A percentile compares a stretch with the other conserved stretches of the same genome.
phyloP scores from a whole-genome alignment of 352 stramenopile species.

The Phytopythium mirpurense region DNA sequence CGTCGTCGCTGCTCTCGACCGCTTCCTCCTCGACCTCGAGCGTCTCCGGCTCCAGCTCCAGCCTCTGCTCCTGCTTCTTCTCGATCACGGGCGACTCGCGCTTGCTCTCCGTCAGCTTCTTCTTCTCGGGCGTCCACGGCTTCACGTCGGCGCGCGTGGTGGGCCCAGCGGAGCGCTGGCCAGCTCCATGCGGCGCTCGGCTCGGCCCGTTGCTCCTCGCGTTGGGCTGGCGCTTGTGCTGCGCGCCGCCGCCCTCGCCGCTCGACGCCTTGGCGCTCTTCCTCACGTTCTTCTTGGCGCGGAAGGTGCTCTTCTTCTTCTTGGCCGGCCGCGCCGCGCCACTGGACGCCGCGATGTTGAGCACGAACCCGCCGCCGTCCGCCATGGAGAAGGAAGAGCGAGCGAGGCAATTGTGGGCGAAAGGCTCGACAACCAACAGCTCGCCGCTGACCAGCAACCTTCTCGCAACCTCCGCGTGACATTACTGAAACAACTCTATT shows the following conservation, averaged over 20 bases:
- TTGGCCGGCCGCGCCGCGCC: constrained; percentile 33
- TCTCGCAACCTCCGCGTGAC: constrained; percentile 5
- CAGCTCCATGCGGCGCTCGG: not conserved
- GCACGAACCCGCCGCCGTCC: constrained; percentile 46
- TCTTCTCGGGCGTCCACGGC: not conserved
- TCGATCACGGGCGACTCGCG: constrained; percentile 1
- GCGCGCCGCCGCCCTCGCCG: constrained; percentile 10
- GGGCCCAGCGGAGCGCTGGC: not conserved
- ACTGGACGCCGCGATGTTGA: constrained; percentile 70
- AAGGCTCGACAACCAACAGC: constrained; percentile 6
- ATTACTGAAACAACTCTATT: not conserved
- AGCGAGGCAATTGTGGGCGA: too few relatives aligned
- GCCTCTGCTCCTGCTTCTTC: constrained; percentile 5
- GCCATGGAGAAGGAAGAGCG: constrained; percentile 22
- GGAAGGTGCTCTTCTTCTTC: constrained; percentile 80
- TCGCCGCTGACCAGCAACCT: not conserved
- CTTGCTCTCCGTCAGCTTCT: constrained; percentile 5
- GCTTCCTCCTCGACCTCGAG: constrained; percentile 9
- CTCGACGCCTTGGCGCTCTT: constrained; percentile 31
- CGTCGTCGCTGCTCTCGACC: constrained; percentile 6
- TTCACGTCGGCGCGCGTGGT: not conserved
- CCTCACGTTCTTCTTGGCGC: constrained; percentile 65
- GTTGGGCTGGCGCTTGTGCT: constrained; percentile 6
- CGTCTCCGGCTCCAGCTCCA: constrained; percentile 12
- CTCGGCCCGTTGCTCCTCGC: not conserved